Percentiles rank a stretch among this genome's conserved stretches.
Conservation (phyloP, 129 eudicot species). For the Erigeron canadensis region DNA sequence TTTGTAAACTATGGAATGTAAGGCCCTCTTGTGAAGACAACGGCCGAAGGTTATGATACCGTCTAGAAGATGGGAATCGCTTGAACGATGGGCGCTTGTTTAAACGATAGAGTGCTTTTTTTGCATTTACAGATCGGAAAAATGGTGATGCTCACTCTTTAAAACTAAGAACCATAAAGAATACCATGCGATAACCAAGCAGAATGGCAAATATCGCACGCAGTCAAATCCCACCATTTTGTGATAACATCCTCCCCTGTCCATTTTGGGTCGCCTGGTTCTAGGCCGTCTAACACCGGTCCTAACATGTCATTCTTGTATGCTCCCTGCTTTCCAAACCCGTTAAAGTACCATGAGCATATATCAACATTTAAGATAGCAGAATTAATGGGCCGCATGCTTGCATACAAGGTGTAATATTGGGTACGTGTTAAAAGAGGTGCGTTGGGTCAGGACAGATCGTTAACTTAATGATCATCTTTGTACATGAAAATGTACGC, state of each 20-base stretch:
- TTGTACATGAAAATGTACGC: no score
- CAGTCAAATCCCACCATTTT: conserved; percentile 78
- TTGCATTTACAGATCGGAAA: conserved; percentile 46
- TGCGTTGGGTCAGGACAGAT: no score
- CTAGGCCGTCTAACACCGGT: conserved; percentile 53
- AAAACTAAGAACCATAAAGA: conserved; percentile 57
- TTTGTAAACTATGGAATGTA: conserved; percentile 32
- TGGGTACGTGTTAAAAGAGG: no score
- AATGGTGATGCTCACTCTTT: conserved; percentile 50
- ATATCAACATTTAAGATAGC: no score
- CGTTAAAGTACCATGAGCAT: no score
- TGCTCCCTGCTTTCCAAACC: no score
- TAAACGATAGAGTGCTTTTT: conserved; percentile 49
- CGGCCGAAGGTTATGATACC: conserved; percentile 48
- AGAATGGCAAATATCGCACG: conserved; percentile 49
- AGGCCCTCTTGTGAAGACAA: conserved; percentile 80
- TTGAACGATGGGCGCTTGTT: conserved; percentile 58
- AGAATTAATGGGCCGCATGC: no score
- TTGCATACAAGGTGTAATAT: no score
- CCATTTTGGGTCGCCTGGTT: conserved; percentile 60
- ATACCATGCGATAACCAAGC: conserved; percentile 46
- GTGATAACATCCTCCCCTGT: conserved; percentile 57
- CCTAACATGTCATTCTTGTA: conserved; percentile 79
- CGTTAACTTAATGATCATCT: no score
- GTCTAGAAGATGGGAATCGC: conserved; percentile 47